These are phyloP conservation scores for Arctium minus DNA, from an alignment of 129 eudicot species.

Conservation along the genomic window DNA sequence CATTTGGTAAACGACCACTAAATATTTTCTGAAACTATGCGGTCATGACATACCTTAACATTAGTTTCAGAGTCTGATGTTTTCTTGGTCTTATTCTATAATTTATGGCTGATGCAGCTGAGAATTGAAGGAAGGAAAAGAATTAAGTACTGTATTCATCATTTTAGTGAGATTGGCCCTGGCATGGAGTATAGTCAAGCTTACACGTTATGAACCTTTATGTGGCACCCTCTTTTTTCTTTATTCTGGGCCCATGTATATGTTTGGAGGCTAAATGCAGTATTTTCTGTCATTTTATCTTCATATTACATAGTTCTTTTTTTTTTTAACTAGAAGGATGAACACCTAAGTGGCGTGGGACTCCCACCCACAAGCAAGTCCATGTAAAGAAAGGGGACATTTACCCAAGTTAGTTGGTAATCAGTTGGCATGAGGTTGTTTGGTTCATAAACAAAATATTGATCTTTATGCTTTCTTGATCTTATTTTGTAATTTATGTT, in stretches of 20 bases:
- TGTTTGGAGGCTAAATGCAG: not conserved
- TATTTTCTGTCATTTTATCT: not conserved
- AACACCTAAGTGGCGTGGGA: not conserved
- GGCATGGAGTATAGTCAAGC: too few species aligned
- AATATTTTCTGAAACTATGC: not conserved
- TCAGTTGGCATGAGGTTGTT: not conserved
- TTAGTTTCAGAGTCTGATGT: not conserved
- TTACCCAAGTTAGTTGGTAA: not conserved
- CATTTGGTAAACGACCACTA: not conserved
- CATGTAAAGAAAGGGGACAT: not conserved
- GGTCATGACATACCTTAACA: not conserved
- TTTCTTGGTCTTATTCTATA: not conserved
- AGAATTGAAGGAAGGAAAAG: not conserved
- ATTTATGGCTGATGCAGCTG: not conserved
- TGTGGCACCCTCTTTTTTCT: not conserved
- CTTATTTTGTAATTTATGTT: constrained; percentile 6
- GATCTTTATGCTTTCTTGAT: not conserved
- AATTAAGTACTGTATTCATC: not conserved
- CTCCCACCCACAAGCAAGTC: not conserved
- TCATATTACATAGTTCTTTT: not conserved
- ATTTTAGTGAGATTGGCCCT: not conserved
- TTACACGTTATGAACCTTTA: too few species aligned
- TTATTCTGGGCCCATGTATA: not conserved
- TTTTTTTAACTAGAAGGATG: not conserved
- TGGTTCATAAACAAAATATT: constrained; percentile 1